Evolutionary conservation across 495 filamentous ascomycete species (phyloP).

Genomic region (Aspergillus nanangensis): DNA sequence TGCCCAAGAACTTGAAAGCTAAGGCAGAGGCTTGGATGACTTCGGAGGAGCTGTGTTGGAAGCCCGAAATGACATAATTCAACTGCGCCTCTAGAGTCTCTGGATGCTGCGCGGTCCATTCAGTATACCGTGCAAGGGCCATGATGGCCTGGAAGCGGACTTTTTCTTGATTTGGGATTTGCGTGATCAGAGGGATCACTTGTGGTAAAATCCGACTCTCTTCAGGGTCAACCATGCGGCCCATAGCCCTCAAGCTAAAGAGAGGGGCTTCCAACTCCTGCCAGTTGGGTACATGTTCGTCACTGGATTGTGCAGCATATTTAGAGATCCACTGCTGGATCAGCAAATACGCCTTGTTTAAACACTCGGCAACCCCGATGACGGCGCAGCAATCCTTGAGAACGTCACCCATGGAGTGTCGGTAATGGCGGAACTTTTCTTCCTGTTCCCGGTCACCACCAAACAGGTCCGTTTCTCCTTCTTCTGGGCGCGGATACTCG

Average conservation of each 20-base stretch:
- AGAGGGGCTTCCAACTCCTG: slow-evolving; percentile 92
- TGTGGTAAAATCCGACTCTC: slow-evolving; percentile 82
- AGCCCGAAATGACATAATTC: slow-evolving; percentile 88
- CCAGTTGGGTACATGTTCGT: slow-evolving; percentile 85
- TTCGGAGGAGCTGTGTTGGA: slow-evolving; percentile 78
- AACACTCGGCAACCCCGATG: slow-evolving; percentile 84
- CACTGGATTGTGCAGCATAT: slow-evolving; percentile 69
- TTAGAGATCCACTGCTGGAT: slow-evolving; percentile 84
- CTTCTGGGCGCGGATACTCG: slow-evolving; percentile 78
- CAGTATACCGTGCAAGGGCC: slow-evolving; percentile 92
- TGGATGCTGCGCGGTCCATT: slow-evolving; percentile 93
- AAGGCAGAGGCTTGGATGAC: slow-evolving; percentile 87
- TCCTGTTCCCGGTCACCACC: slow-evolving; percentile 94
- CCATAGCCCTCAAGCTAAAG: slow-evolving; percentile 95
- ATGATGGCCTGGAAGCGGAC: slow-evolving; percentile 95
- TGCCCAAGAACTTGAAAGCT: slow-evolving; percentile 94
- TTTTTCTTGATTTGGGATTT: slow-evolving; percentile 95
- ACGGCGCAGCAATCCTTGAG: slow-evolving; percentile 97
- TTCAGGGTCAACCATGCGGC: slow-evolving; percentile 87
- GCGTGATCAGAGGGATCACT: slow-evolving; percentile 85
- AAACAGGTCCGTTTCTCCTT: slow-evolving; percentile 78
- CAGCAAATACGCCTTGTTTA: slow-evolving; percentile 76
- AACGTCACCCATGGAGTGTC: slow-evolving; percentile 96
- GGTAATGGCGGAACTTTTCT: slow-evolving; percentile 94
- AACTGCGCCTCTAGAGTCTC: slow-evolving; percentile 88